Percentiles rank a stretch among this genome's conserved stretches.
phyloP scores from a whole-genome alignment of 2,329 filamentous ascomycete species.

The Fusarium sp. region DNA sequence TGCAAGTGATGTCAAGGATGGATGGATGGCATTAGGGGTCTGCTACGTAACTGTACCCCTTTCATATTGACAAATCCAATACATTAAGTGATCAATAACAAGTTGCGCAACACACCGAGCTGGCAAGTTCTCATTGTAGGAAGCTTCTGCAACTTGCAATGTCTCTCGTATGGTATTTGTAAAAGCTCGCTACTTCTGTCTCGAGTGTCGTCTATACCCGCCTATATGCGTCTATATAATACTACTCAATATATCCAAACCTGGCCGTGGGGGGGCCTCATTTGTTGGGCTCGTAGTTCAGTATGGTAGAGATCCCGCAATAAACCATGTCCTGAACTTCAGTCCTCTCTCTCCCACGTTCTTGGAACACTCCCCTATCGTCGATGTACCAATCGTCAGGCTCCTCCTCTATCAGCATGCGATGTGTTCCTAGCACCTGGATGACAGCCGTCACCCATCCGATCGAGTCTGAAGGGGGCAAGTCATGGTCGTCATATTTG shows the following conservation, averaged over 20 bases:
- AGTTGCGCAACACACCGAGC: neutral
- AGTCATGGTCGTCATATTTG: neutral
- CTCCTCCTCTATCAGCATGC: slow-evolving; percentile 33
- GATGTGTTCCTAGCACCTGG: slow-evolving; percentile 19
- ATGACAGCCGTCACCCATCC: slow-evolving; percentile 38
- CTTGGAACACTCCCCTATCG: slow-evolving; percentile 35
- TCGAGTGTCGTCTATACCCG: neutral
- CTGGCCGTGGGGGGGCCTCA: neutral
- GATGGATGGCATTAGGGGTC: neutral
- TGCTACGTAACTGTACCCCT: neutral
- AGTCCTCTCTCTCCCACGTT: slow-evolving; percentile 21
- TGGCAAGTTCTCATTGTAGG: neutral
- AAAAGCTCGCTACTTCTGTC: neutral
- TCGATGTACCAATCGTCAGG: slow-evolving; percentile 42
- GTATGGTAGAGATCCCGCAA: slow-evolving; percentile 9
- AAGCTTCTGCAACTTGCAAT: neutral
- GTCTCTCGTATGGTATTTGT: neutral
- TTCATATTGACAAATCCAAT: neutral
- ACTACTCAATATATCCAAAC: too few relatives aligned
- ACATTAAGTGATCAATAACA: neutral
- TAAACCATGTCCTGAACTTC: slow-evolving; percentile 26
- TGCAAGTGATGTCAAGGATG: neutral
- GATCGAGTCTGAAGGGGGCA: slow-evolving; percentile 24
- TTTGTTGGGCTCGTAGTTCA: slow-evolving; percentile 1
- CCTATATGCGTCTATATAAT: neutral